These are phyloP conservation scores for Debaryomyces subglobosus DNA, from an alignment of 1,139 yeast species.

Conservation along the genomic window DNA sequence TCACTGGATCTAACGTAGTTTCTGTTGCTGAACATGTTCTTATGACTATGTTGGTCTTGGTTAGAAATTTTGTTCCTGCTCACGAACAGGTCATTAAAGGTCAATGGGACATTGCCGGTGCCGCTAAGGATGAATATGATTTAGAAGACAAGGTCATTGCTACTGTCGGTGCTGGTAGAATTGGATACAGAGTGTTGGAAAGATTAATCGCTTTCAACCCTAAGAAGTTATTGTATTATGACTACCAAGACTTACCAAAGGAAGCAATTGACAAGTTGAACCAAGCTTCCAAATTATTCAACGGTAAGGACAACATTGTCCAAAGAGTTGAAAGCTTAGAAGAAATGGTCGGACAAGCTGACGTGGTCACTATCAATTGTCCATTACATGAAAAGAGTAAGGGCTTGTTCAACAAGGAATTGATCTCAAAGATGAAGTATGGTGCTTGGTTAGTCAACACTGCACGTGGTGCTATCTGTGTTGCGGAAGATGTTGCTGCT, in stretches of 20 bases:
- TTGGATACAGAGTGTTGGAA: constrained; percentile 76
- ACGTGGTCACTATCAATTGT: constrained; percentile 76
- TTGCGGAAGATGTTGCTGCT: constrained; percentile 72
- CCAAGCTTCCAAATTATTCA: constrained; percentile 40
- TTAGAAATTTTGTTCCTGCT: constrained; percentile 79
- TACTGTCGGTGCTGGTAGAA: constrained; percentile 83
- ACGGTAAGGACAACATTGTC: constrained; percentile 44
- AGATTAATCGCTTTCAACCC: constrained; percentile 76
- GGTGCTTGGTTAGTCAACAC: constrained; percentile 82
- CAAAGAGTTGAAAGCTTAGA: constrained; percentile 66
- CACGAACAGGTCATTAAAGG: constrained; percentile 66
- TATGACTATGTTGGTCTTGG: constrained; percentile 71
- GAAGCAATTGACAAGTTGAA: constrained; percentile 58
- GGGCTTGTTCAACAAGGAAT: constrained; percentile 69
- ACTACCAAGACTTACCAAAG: constrained; percentile 69
- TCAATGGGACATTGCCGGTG: constrained; percentile 79
- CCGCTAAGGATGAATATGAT: constrained; percentile 74
- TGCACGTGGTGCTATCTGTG: constrained; percentile 82
- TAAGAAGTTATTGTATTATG: constrained; percentile 71
- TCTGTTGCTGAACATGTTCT: constrained; percentile 84
- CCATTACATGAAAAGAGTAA: constrained; percentile 73
- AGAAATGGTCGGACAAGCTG: constrained; percentile 69
- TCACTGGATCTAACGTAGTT: constrained; percentile 79
- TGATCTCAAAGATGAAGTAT: constrained; percentile 71
- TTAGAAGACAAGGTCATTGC: constrained; percentile 76